A percentile compares a stretch with the other conserved stretches of the same genome.
These are phyloP conservation scores for Kuraishia floccosa DNA, from an alignment of 805 yeast genomes.

Conservation along the genomic window DNA sequence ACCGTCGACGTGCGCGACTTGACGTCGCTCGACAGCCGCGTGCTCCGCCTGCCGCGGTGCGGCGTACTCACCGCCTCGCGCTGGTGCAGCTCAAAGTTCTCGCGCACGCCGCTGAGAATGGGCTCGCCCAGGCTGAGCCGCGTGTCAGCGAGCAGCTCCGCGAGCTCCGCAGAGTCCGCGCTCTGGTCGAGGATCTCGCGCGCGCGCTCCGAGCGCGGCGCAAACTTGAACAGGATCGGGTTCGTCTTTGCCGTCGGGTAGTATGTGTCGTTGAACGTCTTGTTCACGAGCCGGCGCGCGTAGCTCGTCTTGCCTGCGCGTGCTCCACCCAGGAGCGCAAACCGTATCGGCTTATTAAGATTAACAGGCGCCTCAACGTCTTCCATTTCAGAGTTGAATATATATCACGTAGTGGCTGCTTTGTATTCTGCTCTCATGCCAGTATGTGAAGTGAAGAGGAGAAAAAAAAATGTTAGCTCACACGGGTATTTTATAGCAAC, in stretches of 20 bases:
- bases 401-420: no score
- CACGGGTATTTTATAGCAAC: no score
- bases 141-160: not conserved
- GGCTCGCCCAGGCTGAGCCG: not conserved
- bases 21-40: no score
- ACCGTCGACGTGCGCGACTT: constrained; percentile 3
- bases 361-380: no score
- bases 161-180: constrained; percentile 25
- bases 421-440: no score
- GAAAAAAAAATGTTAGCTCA: no score
- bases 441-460: no score
- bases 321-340: constrained; percentile 52
- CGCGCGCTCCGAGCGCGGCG: constrained; percentile 26
- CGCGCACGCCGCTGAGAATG: not conserved
- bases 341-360: constrained; percentile 31
- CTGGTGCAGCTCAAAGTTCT: not conserved
- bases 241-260: constrained; percentile 58
- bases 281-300: constrained; percentile 34
- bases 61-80: no score
- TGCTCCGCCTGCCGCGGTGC: not conserved
- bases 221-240: constrained; percentile 45
- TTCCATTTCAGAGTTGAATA: no score
- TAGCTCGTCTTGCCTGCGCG: constrained; percentile 51
- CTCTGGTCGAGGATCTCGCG: constrained; percentile 35
- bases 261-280: constrained; percentile 51